Conservation (phyloP, 306 rosid genomes). For the Lupinus albus region DNA sequence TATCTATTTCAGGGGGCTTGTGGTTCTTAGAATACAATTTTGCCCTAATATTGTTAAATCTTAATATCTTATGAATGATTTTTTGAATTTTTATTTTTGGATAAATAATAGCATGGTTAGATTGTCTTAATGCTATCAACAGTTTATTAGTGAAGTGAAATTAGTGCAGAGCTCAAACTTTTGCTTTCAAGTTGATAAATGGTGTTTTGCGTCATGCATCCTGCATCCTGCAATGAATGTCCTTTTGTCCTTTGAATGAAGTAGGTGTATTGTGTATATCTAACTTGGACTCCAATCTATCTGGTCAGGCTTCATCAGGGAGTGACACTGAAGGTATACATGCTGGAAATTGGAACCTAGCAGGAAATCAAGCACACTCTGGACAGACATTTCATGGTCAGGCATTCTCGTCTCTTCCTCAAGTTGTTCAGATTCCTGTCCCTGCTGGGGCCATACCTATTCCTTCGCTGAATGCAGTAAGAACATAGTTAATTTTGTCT, state of each 20-base stretch:
- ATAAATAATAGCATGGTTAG: neutral
- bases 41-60: slow-evolving; percentile 22
- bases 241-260: slow-evolving; percentile 22
- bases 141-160: slow-evolving; percentile 28
- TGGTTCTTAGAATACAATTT: slow-evolving; percentile 2
- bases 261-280: slow-evolving; percentile 18
- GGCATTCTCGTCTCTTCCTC: slow-evolving; percentile 72
- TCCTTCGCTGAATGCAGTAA: slow-evolving; percentile 75
- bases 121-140: slow-evolving; percentile 16
- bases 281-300: slow-evolving; percentile 46
- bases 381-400: slow-evolving; percentile 69
- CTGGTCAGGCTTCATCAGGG: slow-evolving; percentile 58
- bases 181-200: slow-evolving; percentile 14
- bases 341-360: slow-evolving; percentile 50
- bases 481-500: slow-evolving; percentile 27
- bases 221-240: slow-evolving; percentile 8
- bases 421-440: slow-evolving; percentile 67
- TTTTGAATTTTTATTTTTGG: neutral
- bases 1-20: slow-evolving; percentile 7
- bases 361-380: slow-evolving; percentile 64
- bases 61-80: slow-evolving; percentile 23
- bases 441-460: slow-evolving; percentile 66
- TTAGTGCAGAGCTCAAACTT: slow-evolving; percentile 15
- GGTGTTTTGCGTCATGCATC: slow-evolving; percentile 18
- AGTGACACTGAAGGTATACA: slow-evolving; percentile 56